Conservation (phyloP, 1,284 basidiomycete genomes). For the Leccinum griseonigrum region DNA sequence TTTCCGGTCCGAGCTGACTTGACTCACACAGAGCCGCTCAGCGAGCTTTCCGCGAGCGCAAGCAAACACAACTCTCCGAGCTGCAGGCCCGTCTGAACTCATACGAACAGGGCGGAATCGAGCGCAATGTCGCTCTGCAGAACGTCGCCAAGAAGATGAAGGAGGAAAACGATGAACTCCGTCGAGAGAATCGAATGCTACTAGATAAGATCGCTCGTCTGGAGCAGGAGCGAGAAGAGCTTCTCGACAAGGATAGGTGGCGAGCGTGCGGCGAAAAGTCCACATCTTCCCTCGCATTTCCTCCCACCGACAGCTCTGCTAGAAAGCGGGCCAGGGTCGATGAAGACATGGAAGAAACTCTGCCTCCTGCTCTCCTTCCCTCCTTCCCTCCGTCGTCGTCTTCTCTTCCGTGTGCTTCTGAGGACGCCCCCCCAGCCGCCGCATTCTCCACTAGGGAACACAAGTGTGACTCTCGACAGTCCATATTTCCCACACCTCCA, state of each 20-base stretch:
- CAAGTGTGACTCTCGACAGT: constrained; percentile 12
- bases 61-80: constrained; percentile 87
- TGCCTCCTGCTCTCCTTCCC: constrained; percentile 30
- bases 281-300: constrained; percentile 28
- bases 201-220: constrained; percentile 57
- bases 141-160: constrained; percentile 84
- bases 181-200: constrained; percentile 58
- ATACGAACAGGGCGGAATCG: constrained; percentile 89
- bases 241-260: constrained; percentile 47
- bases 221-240: constrained; percentile 43
- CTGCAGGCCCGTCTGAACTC: constrained; percentile 83
- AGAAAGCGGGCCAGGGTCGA: constrained; percentile 45
- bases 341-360: constrained; percentile 31
- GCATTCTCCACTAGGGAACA: constrained; percentile 8
- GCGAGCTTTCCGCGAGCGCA: constrained; percentile 87
- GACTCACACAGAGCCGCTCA: constrained; percentile 69
- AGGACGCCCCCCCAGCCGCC: constrained; percentile 3
- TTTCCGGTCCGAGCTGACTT: constrained; percentile 6
- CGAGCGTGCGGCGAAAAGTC: constrained; percentile 51
- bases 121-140: constrained; percentile 85
- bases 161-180: constrained; percentile 80
- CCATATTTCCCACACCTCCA: constrained; percentile 23
- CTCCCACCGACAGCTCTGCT: constrained; percentile 14
- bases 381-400: constrained; percentile 20
- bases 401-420: constrained; percentile 19